Evolutionary conservation across 2,329 filamentous ascomycete species (phyloP).

Genomic region (Fusarium temperatum): DNA sequence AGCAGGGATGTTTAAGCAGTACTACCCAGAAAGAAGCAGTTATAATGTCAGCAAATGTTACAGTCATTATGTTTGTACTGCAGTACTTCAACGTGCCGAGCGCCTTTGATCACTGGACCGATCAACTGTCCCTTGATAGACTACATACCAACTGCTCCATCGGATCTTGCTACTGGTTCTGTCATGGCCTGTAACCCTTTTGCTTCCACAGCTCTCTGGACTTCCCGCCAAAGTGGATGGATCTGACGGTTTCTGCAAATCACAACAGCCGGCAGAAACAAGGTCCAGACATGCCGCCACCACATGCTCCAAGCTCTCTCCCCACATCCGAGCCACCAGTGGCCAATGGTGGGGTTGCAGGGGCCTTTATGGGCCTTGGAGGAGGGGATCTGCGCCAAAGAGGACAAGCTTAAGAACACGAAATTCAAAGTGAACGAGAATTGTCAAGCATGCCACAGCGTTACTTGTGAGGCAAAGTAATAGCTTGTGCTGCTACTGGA

Average conservation of each 20-base stretch:
- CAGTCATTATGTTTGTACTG: not conserved
- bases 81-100: not conserved
- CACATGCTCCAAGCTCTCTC: constrained; percentile 35
- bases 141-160: not conserved
- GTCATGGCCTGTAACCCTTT: constrained; percentile 20
- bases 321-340: constrained; percentile 38
- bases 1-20: constrained; percentile 12
- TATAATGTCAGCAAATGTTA: not conserved
- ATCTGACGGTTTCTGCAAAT: constrained; percentile 36
- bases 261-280: constrained; percentile 32
- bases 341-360: constrained; percentile 31
- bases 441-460: constrained; percentile 2
- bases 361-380: not conserved
- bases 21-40: not conserved
- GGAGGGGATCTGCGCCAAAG: constrained; percentile 18
- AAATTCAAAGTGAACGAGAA: not conserved
- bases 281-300: constrained; percentile 31
- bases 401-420: constrained; percentile 24
- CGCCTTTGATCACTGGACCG: not conserved
- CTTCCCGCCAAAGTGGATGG: constrained; percentile 36
- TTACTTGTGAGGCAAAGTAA: not conserved
- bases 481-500: not conserved
- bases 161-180: constrained; percentile 15
- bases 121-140: not conserved
- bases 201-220: constrained; percentile 26